Percentiles rank a stretch among this genome's conserved stretches.
These are phyloP conservation scores for Plicaturopsis crispa DNA, from an alignment of 768 basidiomycete genomes.

Conservation along the genomic window DNA sequence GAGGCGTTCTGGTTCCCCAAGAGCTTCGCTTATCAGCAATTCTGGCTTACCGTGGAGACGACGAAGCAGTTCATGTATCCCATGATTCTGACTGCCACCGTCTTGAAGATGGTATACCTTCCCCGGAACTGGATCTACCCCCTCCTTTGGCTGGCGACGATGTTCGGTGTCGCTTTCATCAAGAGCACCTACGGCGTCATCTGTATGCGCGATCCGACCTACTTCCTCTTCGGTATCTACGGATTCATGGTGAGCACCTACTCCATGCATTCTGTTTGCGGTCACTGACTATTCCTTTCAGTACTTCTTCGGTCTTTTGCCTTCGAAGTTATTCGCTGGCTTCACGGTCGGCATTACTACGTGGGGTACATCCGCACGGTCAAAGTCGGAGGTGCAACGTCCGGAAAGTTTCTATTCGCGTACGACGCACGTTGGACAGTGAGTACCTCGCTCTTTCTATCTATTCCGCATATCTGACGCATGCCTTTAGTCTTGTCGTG, in stretches of 20 bases:
- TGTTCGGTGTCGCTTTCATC: conserved; percentile 14
- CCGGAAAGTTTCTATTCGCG: conserved; percentile 3
- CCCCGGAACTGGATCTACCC: conserved; percentile 10
- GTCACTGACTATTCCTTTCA: too few relatives aligned
- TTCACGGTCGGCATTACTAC: conserved; percentile 3
- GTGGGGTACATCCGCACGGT: conserved; percentile 6
- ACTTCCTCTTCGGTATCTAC: conserved; percentile 12
- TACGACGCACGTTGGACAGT: conserved; percentile 6
- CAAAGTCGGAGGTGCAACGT: not conserved
- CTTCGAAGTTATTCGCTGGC: conserved; percentile 5
- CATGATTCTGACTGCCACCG: conserved; percentile 12
- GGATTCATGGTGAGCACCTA: too few relatives aligned
- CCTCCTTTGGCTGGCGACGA: conserved; percentile 12
- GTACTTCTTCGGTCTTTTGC: conserved; percentile 7
- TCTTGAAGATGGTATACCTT: conserved; percentile 11
- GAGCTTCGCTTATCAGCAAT: conserved; percentile 10
- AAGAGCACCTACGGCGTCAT: conserved; percentile 13
- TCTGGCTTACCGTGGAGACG: conserved; percentile 16
- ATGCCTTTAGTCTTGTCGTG: conserved; percentile 7
- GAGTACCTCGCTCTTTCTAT: conserved; percentile 10
- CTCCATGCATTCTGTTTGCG: too few relatives aligned
- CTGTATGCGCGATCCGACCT: conserved; percentile 7
- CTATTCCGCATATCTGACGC: not conserved
- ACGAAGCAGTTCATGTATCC: conserved; percentile 14
- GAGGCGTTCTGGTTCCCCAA: conserved; percentile 16